A percentile compares a stretch with the other conserved stretches of the same genome.
Conservation (phyloP, 78 protist genomes). For the Polysphondylium violaceum region DNA sequence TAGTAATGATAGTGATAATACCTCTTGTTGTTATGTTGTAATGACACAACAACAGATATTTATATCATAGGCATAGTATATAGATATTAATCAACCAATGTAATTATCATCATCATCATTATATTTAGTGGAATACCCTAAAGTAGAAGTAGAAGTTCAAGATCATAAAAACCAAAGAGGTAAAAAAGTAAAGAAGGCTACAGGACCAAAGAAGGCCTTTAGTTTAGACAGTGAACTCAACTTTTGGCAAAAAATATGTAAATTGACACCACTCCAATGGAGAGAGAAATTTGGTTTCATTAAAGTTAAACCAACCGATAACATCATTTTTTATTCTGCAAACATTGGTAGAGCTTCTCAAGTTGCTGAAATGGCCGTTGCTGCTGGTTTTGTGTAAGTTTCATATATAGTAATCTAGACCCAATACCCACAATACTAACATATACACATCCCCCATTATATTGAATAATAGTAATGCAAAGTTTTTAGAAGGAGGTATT, state of each 20-base stretch:
- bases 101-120: background rate
- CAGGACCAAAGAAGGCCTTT: background rate
- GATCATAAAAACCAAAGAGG: conserved; percentile 21
- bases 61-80: background rate
- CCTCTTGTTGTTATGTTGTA: background rate
- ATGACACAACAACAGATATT: background rate
- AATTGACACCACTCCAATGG: conserved; percentile 73
- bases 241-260: conserved; percentile 47
- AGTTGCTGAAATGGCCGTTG: conserved; percentile 45
- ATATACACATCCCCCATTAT: background rate
- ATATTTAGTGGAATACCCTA: conserved; percentile 45
- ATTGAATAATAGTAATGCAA: conserved; percentile 10
- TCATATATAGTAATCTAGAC: background rate
- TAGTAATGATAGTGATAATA: background rate
- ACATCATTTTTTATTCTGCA: conserved; percentile 54
- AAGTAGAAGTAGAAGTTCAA: background rate
- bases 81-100: background rate
- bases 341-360: conserved; percentile 55
- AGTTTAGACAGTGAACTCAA: conserved; percentile 40
- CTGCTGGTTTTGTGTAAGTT: conserved; percentile 23
- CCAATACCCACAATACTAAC: background rate
- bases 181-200: background rate
- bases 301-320: conserved; percentile 5
- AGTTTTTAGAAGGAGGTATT: conserved; percentile 66
- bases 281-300: conserved; percentile 67